These are phyloP conservation scores for Phyllostachys edulis DNA, from an alignment of 176 grass and related monocot species.

Conservation along the genomic window DNA sequence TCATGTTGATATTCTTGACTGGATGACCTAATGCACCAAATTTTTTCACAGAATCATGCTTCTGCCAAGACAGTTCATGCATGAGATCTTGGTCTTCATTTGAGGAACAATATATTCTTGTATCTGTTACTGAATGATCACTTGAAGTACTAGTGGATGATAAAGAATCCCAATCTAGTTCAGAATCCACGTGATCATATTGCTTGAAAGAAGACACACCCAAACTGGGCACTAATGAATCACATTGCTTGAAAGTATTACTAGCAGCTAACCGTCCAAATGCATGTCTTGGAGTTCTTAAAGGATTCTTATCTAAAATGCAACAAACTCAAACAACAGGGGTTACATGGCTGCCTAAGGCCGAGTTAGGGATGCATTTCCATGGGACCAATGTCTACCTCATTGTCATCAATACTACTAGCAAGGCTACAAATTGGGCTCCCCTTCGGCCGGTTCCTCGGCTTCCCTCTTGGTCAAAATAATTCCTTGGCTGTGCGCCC, in stretches of 20 bases:
- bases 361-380: too few relatives aligned
- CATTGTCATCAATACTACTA: too few relatives aligned
- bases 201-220: constrained; percentile 45
- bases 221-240: constrained; percentile 36
- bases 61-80: constrained; percentile 31
- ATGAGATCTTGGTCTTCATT: constrained; percentile 54
- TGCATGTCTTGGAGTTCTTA: constrained; percentile 80
- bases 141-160: constrained; percentile 54
- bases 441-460: too few relatives aligned
- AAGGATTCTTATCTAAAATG: constrained; percentile 8
- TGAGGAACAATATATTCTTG: constrained; percentile 44
- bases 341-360: too few relatives aligned
- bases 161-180: constrained; percentile 46
- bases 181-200: constrained; percentile 41
- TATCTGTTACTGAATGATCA: constrained; percentile 57
- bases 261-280: constrained; percentile 71
- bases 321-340: too few relatives aligned
- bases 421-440: too few relatives aligned
- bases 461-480: too few relatives aligned
- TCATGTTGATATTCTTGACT: constrained; percentile 32
- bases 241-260: constrained; percentile 45
- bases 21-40: constrained; percentile 14
- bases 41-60: constrained; percentile 31
- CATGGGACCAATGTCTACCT: too few relatives aligned
- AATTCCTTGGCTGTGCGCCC: too few relatives aligned